Conservation (phyloP, 352 stramenopile genomes). For the Pseudoperonospora humuli region DNA sequence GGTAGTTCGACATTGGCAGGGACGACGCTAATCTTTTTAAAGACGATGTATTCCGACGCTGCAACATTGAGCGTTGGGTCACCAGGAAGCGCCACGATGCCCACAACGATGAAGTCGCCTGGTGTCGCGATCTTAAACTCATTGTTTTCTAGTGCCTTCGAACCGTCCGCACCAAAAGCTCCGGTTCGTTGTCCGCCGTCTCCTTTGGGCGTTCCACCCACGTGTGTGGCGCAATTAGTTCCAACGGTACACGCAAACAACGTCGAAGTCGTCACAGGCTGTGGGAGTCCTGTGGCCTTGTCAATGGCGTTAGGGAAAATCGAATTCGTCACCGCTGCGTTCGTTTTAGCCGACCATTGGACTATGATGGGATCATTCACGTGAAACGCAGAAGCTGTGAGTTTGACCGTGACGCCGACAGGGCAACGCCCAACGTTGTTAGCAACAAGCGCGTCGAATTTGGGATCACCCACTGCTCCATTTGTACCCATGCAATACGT, state of each 20-base stretch:
- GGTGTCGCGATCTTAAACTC: slow-evolving; percentile 41
- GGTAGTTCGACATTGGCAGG: no score
- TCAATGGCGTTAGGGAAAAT: slow-evolving; percentile 66
- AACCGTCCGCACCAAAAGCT: slow-evolving; percentile 33
- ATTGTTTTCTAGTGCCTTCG: slow-evolving; percentile 38
- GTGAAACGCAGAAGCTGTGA: slow-evolving; percentile 35
- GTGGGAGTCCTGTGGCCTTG: slow-evolving; percentile 23
- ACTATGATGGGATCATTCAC: slow-evolving; percentile 42
- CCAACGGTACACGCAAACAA: slow-evolving; percentile 53
- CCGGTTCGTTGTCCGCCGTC: slow-evolving; percentile 27
- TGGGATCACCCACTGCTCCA: slow-evolving; percentile 23
- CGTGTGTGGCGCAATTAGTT: slow-evolving; percentile 54
- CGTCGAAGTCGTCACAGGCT: slow-evolving; percentile 29
- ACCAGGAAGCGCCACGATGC: slow-evolving; percentile 48
- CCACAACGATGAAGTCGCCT: slow-evolving; percentile 60
- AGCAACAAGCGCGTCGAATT: slow-evolving; percentile 36
- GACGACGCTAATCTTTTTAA: slow-evolving; percentile 61
- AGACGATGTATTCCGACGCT: slow-evolving; percentile 54
- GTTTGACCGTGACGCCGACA: slow-evolving; percentile 37
- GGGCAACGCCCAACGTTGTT: slow-evolving; percentile 52
- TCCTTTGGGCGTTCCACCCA: slow-evolving; percentile 33
- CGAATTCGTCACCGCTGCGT: slow-evolving; percentile 25
- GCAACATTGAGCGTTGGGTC: slow-evolving; percentile 40
- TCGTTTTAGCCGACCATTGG: slow-evolving; percentile 39
- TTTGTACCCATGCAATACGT: slow-evolving; percentile 70